phyloP scores from a whole-genome alignment of 179 eudicot species.

The Actinidia polygama region DNA sequence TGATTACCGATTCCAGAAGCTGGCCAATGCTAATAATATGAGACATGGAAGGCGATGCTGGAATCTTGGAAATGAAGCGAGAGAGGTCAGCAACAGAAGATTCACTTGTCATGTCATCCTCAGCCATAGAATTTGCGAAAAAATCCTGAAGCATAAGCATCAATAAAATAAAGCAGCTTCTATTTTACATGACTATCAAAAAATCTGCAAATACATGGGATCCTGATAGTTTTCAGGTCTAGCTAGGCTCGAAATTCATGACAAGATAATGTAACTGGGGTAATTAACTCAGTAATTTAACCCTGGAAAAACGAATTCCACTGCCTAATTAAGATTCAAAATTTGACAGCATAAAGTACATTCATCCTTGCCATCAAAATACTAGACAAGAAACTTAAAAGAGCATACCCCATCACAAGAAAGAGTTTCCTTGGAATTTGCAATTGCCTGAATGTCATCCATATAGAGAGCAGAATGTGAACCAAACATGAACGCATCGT shows the following conservation, averaged over 20 bases:
- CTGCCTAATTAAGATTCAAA: background rate
- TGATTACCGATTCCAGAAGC: conserved; percentile 84
- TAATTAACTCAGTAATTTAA: background rate
- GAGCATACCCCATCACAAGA: conserved; percentile 65
- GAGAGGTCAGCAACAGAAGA: conserved; percentile 63
- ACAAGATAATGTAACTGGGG: background rate
- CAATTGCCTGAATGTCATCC: conserved; percentile 50
- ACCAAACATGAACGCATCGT: conserved; percentile 82
- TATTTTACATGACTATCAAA: background rate
- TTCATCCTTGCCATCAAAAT: background rate
- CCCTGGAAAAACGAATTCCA: background rate
- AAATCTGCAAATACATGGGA: background rate
- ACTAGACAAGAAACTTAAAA: background rate
- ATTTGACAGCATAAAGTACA: background rate
- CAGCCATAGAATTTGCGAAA: conserved; percentile 57
- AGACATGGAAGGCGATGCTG: conserved; percentile 59
- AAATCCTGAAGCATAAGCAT: conserved; percentile 60
- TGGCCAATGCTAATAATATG: conserved; percentile 86
- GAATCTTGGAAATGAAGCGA: conserved; percentile 47
- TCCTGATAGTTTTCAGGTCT: too few relatives aligned
- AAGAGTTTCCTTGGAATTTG: conserved; percentile 58
- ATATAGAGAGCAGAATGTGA: conserved; percentile 60
- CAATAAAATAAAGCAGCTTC: background rate
- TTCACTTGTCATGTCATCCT: conserved; percentile 71
- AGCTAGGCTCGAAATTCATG: background rate